A percentile compares a stretch with the other conserved stretches of the same genome.
Evolutionary conservation across 2,329 filamentous ascomycete species (phyloP).

Genomic region (Exophiala bonariae): DNA sequence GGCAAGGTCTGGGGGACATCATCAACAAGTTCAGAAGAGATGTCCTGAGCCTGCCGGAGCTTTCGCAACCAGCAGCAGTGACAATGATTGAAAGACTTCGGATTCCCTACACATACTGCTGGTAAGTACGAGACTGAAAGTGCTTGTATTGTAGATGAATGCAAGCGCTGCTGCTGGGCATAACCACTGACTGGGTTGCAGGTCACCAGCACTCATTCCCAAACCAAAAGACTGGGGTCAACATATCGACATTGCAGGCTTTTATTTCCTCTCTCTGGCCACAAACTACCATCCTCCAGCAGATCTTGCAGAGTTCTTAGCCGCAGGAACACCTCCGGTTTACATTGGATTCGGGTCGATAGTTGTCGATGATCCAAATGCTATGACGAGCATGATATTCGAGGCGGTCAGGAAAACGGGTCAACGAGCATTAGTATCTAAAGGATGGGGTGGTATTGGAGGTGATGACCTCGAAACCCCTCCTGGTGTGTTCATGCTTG

Average conservation of each 20-base stretch:
- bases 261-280: slow-evolving; percentile 42
- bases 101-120: slow-evolving; percentile 46
- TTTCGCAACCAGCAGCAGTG: slow-evolving; percentile 39
- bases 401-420: slow-evolving; percentile 48
- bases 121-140: slow-evolving; percentile 25
- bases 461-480: neutral
- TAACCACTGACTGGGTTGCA: neutral
- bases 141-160: too few species aligned
- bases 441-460: slow-evolving; percentile 50
- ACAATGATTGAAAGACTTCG: slow-evolving; percentile 36
- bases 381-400: slow-evolving; percentile 47
- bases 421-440: slow-evolving; percentile 54
- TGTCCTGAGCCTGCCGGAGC: slow-evolving; percentile 40
- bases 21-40: slow-evolving; percentile 44
- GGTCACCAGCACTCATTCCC: slow-evolving; percentile 22
- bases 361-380: slow-evolving; percentile 52
- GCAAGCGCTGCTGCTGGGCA: too few species aligned
- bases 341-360: slow-evolving; percentile 61
- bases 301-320: slow-evolving; percentile 39
- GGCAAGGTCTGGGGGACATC: slow-evolving; percentile 50
- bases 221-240: slow-evolving; percentile 41
- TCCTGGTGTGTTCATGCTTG: slow-evolving; percentile 47
- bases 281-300: slow-evolving; percentile 32
- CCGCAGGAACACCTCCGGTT: slow-evolving; percentile 47
- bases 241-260: slow-evolving; percentile 45